Evolutionary conservation across 2,329 filamentous ascomycete species (phyloP).

Genomic region (Biscogniauxia marginata): DNA sequence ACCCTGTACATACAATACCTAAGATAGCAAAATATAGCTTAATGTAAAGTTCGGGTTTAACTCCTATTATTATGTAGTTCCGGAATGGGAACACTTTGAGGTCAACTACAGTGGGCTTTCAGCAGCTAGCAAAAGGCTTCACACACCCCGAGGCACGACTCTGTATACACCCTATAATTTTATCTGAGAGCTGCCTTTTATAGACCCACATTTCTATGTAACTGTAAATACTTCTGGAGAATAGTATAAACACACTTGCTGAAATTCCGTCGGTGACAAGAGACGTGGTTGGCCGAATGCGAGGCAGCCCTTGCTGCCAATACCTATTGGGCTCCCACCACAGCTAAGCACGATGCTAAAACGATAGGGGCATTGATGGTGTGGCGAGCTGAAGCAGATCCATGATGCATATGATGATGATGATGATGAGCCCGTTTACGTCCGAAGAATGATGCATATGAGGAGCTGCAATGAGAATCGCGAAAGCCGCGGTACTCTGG

Average conservation of each 20-base stretch:
- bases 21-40: background rate
- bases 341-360: background rate
- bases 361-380: background rate
- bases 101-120: background rate
- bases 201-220: no score
- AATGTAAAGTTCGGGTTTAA: background rate
- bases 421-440: no score
- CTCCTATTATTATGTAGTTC: background rate
- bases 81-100: background rate
- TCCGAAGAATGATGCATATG: background rate
- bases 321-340: background rate
- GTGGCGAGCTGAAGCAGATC: background rate
- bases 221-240: no score
- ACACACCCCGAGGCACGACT: background rate
- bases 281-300: background rate
- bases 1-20: background rate
- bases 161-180: background rate
- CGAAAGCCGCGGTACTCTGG: no score
- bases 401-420: no score
- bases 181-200: no score
- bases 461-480: no score
- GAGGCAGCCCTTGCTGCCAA: background rate
- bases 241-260: background rate
- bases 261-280: background rate
- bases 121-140: no score